A percentile compares a stretch with the other conserved stretches of the same genome.
These are phyloP conservation scores for Dendrobium catenatum DNA, from an alignment of 106 monocot species.

Conservation along the genomic window DNA sequence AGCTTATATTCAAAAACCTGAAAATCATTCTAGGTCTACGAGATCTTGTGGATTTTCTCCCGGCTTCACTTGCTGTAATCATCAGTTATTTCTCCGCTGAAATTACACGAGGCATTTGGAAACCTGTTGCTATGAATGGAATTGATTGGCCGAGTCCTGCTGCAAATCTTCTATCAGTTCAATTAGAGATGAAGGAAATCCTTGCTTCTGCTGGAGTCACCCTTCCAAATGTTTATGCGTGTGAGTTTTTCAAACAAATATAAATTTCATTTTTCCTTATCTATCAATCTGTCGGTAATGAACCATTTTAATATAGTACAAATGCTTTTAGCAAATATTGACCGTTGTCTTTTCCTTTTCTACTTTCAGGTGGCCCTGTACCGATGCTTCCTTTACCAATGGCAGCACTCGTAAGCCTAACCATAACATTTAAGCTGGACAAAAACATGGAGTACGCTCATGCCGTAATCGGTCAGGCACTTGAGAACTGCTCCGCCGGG, in stretches of 20 bases:
- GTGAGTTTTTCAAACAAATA: conserved; percentile 15
- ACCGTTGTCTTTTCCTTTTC: conserved; percentile 21
- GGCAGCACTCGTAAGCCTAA: conserved; percentile 83
- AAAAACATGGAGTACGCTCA: conserved; percentile 59
- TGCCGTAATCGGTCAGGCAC: conserved; percentile 51
- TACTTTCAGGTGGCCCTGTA: conserved; percentile 46
- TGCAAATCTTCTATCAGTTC: conserved; percentile 56
- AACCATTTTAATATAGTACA: neutral
- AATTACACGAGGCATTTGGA: conserved; percentile 93
- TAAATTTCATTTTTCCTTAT: conserved; percentile 8
- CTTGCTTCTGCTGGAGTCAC: conserved; percentile 77
- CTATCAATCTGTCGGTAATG: neutral
- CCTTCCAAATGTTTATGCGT: conserved; percentile 37
- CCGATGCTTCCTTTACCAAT: conserved; percentile 90
- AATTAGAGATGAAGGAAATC: conserved; percentile 68
- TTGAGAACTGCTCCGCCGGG: conserved; percentile 76
- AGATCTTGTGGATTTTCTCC: conserved; percentile 69
- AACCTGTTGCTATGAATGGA: conserved; percentile 79
- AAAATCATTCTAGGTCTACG: conserved; percentile 41
- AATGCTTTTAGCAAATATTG: conserved; percentile 26
- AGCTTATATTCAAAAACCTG: neutral
- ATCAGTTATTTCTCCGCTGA: conserved; percentile 84
- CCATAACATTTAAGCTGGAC: conserved; percentile 93
- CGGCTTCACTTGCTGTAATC: conserved; percentile 77
- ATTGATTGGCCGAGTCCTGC: conserved; percentile 86